Conservation (phyloP, 2,329 filamentous ascomycete species). For the Pseudogymnoascus pannorum region DNA sequence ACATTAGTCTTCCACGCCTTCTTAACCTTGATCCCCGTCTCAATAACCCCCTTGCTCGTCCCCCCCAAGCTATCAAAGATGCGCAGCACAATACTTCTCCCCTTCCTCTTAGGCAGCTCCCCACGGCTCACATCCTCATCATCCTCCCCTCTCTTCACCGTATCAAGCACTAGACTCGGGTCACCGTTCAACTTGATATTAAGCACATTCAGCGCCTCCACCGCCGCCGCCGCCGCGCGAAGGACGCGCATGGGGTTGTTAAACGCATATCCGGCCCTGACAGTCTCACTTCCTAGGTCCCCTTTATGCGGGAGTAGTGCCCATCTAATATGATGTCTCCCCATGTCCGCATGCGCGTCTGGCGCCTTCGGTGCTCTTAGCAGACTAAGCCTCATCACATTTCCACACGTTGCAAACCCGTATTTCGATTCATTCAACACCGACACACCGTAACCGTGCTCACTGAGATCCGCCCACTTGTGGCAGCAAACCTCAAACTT, state of each 20-base stretch:
- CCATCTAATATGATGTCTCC: conserved; percentile 77
- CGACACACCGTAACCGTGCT: conserved; percentile 81
- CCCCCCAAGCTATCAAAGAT: conserved; percentile 88
- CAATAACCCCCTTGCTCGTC: conserved; percentile 62
- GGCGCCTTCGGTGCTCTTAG: conserved; percentile 86
- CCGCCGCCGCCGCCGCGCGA: conserved; percentile 36
- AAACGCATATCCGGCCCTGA: conserved; percentile 82
- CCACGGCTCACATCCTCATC: conserved; percentile 64
- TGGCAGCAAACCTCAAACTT: conserved; percentile 97
- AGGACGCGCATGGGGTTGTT: conserved; percentile 69
- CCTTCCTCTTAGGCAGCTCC: conserved; percentile 57
- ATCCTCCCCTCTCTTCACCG: conserved; percentile 87
- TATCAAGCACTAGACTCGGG: conserved; percentile 70
- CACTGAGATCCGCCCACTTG: conserved; percentile 86
- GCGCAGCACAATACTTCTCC: conserved; percentile 72
- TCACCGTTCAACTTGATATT: conserved; percentile 63
- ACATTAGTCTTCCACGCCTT: conserved; percentile 77
- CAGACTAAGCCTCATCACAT: conserved; percentile 80
- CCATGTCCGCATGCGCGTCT: conserved; percentile 92
- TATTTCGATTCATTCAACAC: conserved; percentile 96
- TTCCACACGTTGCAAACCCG: conserved; percentile 85
- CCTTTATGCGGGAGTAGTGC: conserved; percentile 82
- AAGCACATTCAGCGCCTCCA: conserved; percentile 32
- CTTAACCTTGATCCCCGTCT: conserved; percentile 61
- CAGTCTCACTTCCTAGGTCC: conserved; percentile 60